Percentiles rank a stretch among this genome's conserved stretches.
phyloP scores from a whole-genome alignment of 108 stramenopile genomes.

The Epithemia pelagica region DNA sequence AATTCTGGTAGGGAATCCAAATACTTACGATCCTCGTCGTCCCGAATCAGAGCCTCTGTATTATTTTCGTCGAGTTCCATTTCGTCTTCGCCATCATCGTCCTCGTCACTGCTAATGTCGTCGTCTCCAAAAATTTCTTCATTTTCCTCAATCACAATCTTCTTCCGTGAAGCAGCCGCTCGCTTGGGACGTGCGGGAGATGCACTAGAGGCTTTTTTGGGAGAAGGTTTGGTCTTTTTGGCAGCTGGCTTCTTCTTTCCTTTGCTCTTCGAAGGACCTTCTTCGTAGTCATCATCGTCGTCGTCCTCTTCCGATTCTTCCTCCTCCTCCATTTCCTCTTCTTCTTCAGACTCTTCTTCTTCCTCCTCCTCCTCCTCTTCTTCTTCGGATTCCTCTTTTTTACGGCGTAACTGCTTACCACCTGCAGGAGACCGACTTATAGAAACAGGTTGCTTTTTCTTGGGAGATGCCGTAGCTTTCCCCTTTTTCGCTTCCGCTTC shows the following conservation, averaged over 20 bases:
- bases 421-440: slow-evolving; percentile 9
- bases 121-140: slow-evolving; percentile 43
- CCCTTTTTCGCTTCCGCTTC: slow-evolving; percentile 25
- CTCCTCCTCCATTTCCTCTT: slow-evolving; percentile 31
- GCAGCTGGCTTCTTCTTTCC: slow-evolving; percentile 42
- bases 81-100: slow-evolving; percentile 67
- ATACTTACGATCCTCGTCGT: slow-evolving; percentile 74
- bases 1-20: slow-evolving; percentile 75
- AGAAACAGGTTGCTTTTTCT: slow-evolving; percentile 25
- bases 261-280: slow-evolving; percentile 39
- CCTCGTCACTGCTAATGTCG: slow-evolving; percentile 37
- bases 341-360: slow-evolving; percentile 34
- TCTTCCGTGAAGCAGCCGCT: slow-evolving; percentile 22
- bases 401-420: slow-evolving; percentile 13
- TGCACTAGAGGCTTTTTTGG: slow-evolving; percentile 20
- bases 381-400: slow-evolving; percentile 20
- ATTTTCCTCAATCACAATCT: slow-evolving; percentile 27
- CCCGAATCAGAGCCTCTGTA: slow-evolving; percentile 56
- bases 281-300: slow-evolving; percentile 29
- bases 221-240: slow-evolving; percentile 21
- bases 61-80: slow-evolving; percentile 77
- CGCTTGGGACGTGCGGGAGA: slow-evolving; percentile 17
- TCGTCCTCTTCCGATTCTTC: slow-evolving; percentile 34
- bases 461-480: background rate
- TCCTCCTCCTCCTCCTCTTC: slow-evolving; percentile 49